A percentile compares a stretch with the other conserved stretches of the same genome.
These are phyloP conservation scores for Sergeia podlipaevii DNA, from an alignment of 208 protist species.

Conservation along the genomic window DNA sequence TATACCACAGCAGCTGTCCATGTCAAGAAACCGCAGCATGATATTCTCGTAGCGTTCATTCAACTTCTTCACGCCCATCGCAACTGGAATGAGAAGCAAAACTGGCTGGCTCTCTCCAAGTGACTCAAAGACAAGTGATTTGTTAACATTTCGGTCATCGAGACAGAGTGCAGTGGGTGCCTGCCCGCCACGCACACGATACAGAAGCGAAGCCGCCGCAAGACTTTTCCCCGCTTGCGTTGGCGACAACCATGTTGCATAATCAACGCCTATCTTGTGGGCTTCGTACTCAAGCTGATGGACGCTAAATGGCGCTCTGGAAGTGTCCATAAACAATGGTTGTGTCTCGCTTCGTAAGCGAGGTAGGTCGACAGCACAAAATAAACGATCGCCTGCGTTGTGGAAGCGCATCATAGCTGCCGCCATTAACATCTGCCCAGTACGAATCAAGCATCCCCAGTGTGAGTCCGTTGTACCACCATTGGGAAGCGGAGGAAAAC, in stretches of 20 bases:
- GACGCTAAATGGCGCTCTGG: slow-evolving; percentile 61
- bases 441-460: slow-evolving; percentile 92
- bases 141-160: slow-evolving; percentile 24
- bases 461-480: slow-evolving; percentile 66
- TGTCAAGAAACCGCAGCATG: slow-evolving; percentile 39
- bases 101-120: slow-evolving; percentile 24
- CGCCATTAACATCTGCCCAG: slow-evolving; percentile 85
- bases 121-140: slow-evolving; percentile 7
- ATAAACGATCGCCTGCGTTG: background rate
- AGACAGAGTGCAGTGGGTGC: slow-evolving; percentile 31
- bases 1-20: slow-evolving; percentile 49
- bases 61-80: slow-evolving; percentile 45
- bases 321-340: slow-evolving; percentile 56
- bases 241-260: slow-evolving; percentile 53
- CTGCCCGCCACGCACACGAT: slow-evolving; percentile 13
- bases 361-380: slow-evolving; percentile 11
- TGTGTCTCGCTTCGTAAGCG: slow-evolving; percentile 1
- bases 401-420: slow-evolving; percentile 42
- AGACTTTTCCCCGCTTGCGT: slow-evolving; percentile 42
- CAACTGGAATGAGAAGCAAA: slow-evolving; percentile 56
- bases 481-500: slow-evolving; percentile 50
- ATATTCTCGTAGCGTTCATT: slow-evolving; percentile 33
- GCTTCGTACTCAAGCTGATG: slow-evolving; percentile 52
- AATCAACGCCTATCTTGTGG: slow-evolving; percentile 31
- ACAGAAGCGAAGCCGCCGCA: slow-evolving; percentile 11